Percentiles rank a stretch among this genome's conserved stretches.
Conservation (phyloP, 148 eudicot genomes). For the Salicornia ramosissima region DNA sequence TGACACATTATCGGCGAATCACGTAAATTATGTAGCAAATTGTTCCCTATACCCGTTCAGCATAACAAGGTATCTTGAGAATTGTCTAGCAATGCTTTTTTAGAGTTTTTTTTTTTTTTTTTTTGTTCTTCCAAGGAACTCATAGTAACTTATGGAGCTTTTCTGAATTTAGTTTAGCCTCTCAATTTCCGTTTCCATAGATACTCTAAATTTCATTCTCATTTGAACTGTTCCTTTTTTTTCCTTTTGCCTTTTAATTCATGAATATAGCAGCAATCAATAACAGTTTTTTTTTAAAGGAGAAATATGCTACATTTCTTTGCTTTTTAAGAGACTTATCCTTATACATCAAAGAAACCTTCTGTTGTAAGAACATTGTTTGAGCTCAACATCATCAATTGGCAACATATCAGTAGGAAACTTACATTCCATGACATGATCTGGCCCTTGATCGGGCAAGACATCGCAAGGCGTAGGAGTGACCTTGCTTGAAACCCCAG, state of each 20-base stretch:
- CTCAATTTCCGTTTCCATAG: neutral
- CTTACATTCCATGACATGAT: constrained; percentile 32
- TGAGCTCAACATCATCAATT: constrained; percentile 51
- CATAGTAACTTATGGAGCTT: no score
- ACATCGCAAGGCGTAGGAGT: constrained; percentile 58
- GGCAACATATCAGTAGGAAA: constrained; percentile 60
- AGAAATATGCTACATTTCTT: neutral
- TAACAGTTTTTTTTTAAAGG: neutral
- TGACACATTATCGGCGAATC: no score
- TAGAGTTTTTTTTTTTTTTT: no score
- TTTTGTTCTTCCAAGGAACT: no score
- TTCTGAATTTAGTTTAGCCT: neutral
- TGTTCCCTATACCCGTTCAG: neutral
- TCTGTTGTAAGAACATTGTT: constrained; percentile 45
- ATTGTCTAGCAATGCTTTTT: no score
- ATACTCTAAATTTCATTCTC: neutral
- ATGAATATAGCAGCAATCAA: neutral
- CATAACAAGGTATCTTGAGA: no score
- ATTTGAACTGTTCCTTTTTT: neutral
- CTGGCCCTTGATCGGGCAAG: constrained; percentile 48
- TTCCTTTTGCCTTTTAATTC: neutral
- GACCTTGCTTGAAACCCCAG: constrained; percentile 67
- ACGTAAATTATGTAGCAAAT: neutral
- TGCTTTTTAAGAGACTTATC: neutral
- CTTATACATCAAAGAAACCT: constrained; percentile 13